These are phyloP conservation scores for Crithidia bombi DNA, from an alignment of 208 protist genomes.

Conservation along the genomic window DNA sequence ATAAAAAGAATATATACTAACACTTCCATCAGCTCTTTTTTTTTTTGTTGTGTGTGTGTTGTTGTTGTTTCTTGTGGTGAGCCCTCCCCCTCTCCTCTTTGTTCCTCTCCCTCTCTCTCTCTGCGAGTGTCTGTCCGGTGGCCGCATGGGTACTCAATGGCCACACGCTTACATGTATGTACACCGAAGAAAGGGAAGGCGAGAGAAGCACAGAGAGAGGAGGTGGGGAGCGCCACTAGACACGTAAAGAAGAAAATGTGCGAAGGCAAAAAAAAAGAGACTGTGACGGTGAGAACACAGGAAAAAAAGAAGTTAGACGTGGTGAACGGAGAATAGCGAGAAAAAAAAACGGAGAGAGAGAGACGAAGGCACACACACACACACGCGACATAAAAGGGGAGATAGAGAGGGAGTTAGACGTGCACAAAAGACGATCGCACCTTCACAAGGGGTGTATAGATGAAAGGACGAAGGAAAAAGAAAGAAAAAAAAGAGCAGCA, in stretches of 20 bases:
- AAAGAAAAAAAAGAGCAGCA: constrained; percentile 5
- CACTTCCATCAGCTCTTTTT: too few species aligned
- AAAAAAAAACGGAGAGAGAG: neutral
- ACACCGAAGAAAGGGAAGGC: too few species aligned
- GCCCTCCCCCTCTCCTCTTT: too few species aligned
- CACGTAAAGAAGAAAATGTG: neutral
- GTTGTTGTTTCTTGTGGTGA: too few species aligned
- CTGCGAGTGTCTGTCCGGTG: too few species aligned
- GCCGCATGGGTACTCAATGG: too few species aligned
- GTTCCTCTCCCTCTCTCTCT: neutral
- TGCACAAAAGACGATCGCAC: neutral
- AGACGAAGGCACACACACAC: neutral
- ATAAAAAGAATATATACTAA: too few species aligned
- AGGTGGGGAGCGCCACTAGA: neutral
- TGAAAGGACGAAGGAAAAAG: neutral
- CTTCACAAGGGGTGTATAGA: neutral
- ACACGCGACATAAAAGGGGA: neutral
- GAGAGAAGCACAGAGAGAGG: too few species aligned
- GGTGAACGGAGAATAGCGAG: neutral
- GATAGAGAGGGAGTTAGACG: neutral
- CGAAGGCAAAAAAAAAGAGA: too few species aligned
- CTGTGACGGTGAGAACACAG: neutral
- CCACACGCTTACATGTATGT: too few species aligned
- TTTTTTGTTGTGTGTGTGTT: too few species aligned
- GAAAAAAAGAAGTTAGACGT: neutral